Evolutionary conservation across 2,329 filamentous ascomycete species (phyloP).

Genomic region (Colletotrichum magnum): DNA sequence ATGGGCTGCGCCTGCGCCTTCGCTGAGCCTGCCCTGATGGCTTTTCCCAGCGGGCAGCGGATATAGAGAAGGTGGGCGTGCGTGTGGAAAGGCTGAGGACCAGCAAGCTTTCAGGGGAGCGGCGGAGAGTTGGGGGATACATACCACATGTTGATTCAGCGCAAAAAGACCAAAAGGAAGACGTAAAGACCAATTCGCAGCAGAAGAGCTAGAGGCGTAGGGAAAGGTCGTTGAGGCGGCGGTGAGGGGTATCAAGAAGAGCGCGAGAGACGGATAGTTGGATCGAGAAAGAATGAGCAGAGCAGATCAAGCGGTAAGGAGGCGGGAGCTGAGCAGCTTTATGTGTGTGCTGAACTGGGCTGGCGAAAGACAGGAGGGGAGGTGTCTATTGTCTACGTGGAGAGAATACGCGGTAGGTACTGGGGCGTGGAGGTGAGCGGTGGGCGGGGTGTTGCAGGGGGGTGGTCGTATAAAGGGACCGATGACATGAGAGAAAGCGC

Average conservation of each 20-base stretch:
- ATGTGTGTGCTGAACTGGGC: slow-evolving; percentile 31
- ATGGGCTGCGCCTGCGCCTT: neutral
- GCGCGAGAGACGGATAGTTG: slow-evolving; percentile 40
- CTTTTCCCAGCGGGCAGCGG: slow-evolving; percentile 20
- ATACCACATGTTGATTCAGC: slow-evolving; percentile 45
- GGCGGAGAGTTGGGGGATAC: slow-evolving; percentile 34
- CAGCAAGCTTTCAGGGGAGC: slow-evolving; percentile 30
- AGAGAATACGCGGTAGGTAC: slow-evolving; percentile 37
- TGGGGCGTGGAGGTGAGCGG: slow-evolving; percentile 37
- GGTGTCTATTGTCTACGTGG: slow-evolving; percentile 40
- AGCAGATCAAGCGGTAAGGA: slow-evolving; percentile 33
- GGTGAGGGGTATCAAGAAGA: slow-evolving; percentile 40
- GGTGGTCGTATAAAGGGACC: slow-evolving; percentile 36
- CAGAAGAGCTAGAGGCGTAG: slow-evolving; percentile 8
- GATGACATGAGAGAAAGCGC: slow-evolving; percentile 28
- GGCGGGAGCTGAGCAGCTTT: slow-evolving; percentile 44
- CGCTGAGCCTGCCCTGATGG: neutral
- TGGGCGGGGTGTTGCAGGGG: slow-evolving; percentile 40
- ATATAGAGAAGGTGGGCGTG: slow-evolving; percentile 6
- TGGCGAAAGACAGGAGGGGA: slow-evolving; percentile 33
- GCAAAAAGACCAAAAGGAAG: slow-evolving; percentile 34
- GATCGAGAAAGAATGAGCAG: slow-evolving; percentile 34
- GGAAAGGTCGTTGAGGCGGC: slow-evolving; percentile 6
- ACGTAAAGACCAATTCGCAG: slow-evolving; percentile 38
- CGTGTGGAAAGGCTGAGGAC: slow-evolving; percentile 13